Evolutionary conservation across 2,329 filamentous ascomycete species (phyloP).

Genomic region (Pseudogymnoascus sp.): DNA sequence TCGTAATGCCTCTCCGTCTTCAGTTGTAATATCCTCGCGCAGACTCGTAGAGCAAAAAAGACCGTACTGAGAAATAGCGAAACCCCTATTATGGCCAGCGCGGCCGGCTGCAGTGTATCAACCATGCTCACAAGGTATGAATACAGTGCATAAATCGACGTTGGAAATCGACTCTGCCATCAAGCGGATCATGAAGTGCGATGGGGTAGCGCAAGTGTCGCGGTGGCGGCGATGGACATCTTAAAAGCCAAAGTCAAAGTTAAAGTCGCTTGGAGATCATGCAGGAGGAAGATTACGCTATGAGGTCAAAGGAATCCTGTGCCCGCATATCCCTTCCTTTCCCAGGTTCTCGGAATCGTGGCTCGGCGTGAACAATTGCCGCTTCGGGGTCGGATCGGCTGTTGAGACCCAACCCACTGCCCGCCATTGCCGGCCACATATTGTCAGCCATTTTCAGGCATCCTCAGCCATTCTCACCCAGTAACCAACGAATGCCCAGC

Average conservation of each 20-base stretch:
- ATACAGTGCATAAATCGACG: not conserved
- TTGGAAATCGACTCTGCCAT: conserved; percentile 6
- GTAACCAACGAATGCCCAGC: not conserved
- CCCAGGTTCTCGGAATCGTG: conserved; percentile 3
- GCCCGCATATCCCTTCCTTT: not conserved
- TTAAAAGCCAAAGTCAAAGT: conserved; percentile 1
- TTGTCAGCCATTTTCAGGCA: not conserved
- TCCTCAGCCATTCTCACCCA: not conserved
- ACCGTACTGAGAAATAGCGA: conserved; percentile 1
- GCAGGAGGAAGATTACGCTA: not conserved
- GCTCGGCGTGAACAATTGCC: not conserved
- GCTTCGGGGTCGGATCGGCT: not conserved
- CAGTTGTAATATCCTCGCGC: conserved; percentile 6
- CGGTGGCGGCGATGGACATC: not conserved
- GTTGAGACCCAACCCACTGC: not conserved
- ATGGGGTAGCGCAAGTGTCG: not conserved
- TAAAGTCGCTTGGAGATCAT: not conserved
- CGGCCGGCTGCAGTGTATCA: conserved; percentile 8
- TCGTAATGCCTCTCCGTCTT: conserved; percentile 6
- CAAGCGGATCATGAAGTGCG: not conserved
- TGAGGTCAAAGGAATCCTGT: not conserved
- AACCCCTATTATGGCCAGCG: conserved; percentile 9
- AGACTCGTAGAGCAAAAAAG: conserved; percentile 5
- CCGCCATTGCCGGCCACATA: not conserved
- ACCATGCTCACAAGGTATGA: conserved; percentile 3